Base-by-base conservation (phyloP, 1,284 basidiomycete genomes). In the Fistulinella staudtii region DNA sequence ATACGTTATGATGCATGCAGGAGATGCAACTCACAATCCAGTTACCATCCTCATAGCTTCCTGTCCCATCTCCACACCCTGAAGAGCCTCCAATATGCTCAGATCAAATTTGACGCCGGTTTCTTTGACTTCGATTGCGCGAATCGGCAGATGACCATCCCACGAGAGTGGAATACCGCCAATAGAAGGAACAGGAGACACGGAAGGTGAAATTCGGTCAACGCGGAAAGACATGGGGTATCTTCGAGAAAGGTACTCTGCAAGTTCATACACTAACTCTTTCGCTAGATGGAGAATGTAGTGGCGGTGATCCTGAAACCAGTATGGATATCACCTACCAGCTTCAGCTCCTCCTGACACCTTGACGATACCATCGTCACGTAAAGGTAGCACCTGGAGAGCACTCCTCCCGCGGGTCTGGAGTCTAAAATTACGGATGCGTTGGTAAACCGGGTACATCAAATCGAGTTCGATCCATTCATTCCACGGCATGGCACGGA, bases 401-500 rank as follows among this genome's bases (percentile, higher is more conserved):
- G 73, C 72, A 1, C 69, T 67, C 11, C 69, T 55, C 13, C 77
- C 77, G 20, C 74, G 72, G 5, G 72, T 74, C 25, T 66, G 54
- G 36, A 85, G 67, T 36, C 83, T 74, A 43, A 75, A 70, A 8
- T 69, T 61, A 30, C 77, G 75, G 41, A 86, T 77, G 15, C 63
- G 69, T 53, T 81, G 74, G 53, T 79, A 80, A 27, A 56, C 53
- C 17, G 64, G 59, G 54, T 78, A 82, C 39, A 76, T 68, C 38
- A 73, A 66, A 60, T 85, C 83, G 18, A 84, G 68, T 72, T 85
- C 82, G 41, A 84, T 76, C 82, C 83, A 85, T 41, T 82, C 77
- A 15, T 72, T 69, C 77, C 79, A 85, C 10, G 67, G 68, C 81
- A 86, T 83, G 43, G 63, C 69, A 17, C 79, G 74, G 50, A 83